phyloP scores from a whole-genome alignment of 2,329 filamentous ascomycete species.

The Sporothrix brasiliensis region DNA sequence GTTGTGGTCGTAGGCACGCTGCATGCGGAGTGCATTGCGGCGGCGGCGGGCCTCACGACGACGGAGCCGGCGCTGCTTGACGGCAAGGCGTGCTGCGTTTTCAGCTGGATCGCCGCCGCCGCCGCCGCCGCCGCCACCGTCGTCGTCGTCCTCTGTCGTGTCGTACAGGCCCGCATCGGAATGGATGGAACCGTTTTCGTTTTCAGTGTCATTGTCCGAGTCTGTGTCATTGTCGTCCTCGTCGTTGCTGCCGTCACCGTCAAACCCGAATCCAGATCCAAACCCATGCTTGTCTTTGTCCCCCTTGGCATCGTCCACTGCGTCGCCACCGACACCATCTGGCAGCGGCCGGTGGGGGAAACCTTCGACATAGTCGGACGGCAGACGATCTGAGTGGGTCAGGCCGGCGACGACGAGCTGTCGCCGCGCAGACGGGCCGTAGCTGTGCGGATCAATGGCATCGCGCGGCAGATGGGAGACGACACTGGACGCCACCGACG shows the following conservation, averaged over 20 bases:
- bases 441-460: constrained; percentile 59
- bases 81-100: constrained; percentile 24
- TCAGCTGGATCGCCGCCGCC: not conserved
- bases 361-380: constrained; percentile 43
- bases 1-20: constrained; percentile 50
- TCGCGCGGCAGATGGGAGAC: constrained; percentile 41
- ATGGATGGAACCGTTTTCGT: not conserved
- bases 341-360: constrained; percentile 58
- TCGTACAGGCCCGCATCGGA: not conserved
- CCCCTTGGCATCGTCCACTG: constrained; percentile 21
- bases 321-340: constrained; percentile 29
- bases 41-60: constrained; percentile 33
- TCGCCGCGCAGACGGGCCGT: constrained; percentile 54
- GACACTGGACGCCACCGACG: constrained; percentile 30
- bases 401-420: constrained; percentile 61
- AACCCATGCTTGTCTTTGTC: constrained; percentile 27
- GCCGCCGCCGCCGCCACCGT: not conserved
- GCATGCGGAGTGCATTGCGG: constrained; percentile 44
- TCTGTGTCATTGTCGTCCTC: constrained; percentile 26
- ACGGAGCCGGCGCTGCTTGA: constrained; percentile 9
- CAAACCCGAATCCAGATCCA: not conserved
- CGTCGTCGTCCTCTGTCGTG: not conserved
- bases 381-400: constrained; percentile 50
- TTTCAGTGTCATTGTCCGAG: not conserved
- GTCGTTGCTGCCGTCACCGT: constrained; percentile 12